Conservation (phyloP, 208 protist species). For the Kentomonas sorsogonicus region DNA sequence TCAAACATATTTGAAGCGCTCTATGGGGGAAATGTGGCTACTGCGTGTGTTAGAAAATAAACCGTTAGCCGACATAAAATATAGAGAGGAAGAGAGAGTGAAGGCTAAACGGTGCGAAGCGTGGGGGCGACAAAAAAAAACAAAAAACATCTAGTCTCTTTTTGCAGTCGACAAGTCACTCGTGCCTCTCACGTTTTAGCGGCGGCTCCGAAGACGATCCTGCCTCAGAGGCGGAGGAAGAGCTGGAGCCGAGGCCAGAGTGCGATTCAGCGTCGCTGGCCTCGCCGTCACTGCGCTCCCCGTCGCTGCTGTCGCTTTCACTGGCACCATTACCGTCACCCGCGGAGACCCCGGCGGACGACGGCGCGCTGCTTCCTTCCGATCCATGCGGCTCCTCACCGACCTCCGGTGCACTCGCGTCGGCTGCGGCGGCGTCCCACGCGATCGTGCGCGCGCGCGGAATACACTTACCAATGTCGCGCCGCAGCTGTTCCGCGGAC, state of each 20-base stretch:
- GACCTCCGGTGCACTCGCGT: not conserved
- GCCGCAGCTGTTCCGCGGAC: constrained; percentile 34
- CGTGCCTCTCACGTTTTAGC: not conserved
- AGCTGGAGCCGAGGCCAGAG: not conserved
- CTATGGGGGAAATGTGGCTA: too few species aligned
- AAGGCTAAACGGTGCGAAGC: not conserved
- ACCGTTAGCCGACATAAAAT: too few species aligned
- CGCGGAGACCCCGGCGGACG: not conserved
- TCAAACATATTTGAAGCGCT: too few species aligned
- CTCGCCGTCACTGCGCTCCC: not conserved
- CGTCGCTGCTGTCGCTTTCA: not conserved
- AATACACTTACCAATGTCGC: constrained; percentile 51
- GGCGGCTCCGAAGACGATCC: not conserved
- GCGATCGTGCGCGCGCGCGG: constrained; percentile 24
- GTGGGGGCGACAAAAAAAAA: not conserved
- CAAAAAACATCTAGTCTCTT: not conserved
- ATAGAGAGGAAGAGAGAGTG: constrained; percentile 2
- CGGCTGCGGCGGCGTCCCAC: constrained; percentile 19
- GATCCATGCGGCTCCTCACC: not conserved
- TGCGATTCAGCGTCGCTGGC: not conserved
- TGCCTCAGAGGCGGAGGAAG: not conserved
- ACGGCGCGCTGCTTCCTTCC: not conserved
- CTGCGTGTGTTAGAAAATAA: too few species aligned
- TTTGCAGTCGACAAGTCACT: not conserved
- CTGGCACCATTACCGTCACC: not conserved